Base-by-base conservation (phyloP, 169 alveolate species). In the Babesia caballi region DNA sequence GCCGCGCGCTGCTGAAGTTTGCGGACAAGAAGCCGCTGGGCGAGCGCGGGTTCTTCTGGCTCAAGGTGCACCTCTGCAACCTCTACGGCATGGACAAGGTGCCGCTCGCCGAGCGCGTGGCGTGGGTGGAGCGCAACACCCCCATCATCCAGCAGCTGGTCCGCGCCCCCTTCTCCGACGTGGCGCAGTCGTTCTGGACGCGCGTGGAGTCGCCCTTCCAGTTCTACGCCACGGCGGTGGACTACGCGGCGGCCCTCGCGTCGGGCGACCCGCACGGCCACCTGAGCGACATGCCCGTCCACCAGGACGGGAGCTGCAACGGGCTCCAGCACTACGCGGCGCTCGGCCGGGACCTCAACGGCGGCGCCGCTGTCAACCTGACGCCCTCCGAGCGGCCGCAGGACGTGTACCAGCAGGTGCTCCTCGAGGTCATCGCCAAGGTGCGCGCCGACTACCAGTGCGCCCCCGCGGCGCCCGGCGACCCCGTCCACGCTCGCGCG, bases 261-360 rank as follows among this genome's bases (percentile, higher is more conserved):
- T 83, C 93, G 9, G 82, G 78, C 0, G 89, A 95, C 65, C 96
- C 97, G 17, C 85, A 83, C 47, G 82, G 91, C 32, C 93, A 90
- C 83, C 44, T 82, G 66, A 91, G 96, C 46, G 83, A 81, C 56
- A 68, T 93, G 47, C 98, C 98, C n/a, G 91, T 97, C 0, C 99
- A 97, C 81, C 96, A 94, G 60, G 99, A 97, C 83, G 99, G 99
- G 14, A 92, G 97, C 15, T 97, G 99, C 84, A 97, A 97, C 61
- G 99, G 99, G 19, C 84, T 97, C 70, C 96, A 97, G 84, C 98
- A 93, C 87, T 96, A 96, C 82, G 98, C 98, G 7, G 99, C 99
- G 0, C 70, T 97, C 41, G 98, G 99, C 28, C 83, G 98, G 74
- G 99, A 97, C 76, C 83, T 84, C 40, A 91, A 93, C 35, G 99